These are phyloP conservation scores for Trichoderma atroviride DNA, from an alignment of 2,329 filamentous ascomycete genomes.

Conservation along the genomic window DNA sequence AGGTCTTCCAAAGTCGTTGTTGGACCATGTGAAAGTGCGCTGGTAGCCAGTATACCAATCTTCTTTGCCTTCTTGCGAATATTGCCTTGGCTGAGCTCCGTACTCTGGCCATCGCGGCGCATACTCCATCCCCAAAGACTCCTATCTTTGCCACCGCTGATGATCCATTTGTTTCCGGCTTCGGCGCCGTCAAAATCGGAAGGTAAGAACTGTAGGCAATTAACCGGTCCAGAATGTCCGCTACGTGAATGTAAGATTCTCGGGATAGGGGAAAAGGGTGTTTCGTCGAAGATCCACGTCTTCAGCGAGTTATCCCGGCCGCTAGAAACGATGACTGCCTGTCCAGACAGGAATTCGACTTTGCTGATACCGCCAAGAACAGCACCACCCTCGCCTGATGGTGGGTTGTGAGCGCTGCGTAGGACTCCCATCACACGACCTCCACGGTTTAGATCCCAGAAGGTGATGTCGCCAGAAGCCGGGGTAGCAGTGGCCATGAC, in stretches of 20 bases:
- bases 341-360: constrained; percentile 84
- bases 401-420: constrained; percentile 83
- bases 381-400: constrained; percentile 55
- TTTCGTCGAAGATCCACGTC: constrained; percentile 95
- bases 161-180: constrained; percentile 86
- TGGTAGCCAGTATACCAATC: constrained; percentile 67
- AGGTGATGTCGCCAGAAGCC: constrained; percentile 82
- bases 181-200: constrained; percentile 88
- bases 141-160: constrained; percentile 85
- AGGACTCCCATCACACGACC: constrained; percentile 85
- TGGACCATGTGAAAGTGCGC: constrained; percentile 59
- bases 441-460: constrained; percentile 94
- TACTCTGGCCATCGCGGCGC: constrained; percentile 89
- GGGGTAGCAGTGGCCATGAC: constrained; percentile 90
- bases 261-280: constrained; percentile 84
- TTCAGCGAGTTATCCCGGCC: constrained; percentile 92
- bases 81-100: constrained; percentile 88
- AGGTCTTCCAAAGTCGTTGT: constrained; percentile 71
- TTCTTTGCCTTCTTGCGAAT: constrained; percentile 90
- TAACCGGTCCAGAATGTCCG: constrained; percentile 86
- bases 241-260: constrained; percentile 82
- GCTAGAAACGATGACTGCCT: constrained; percentile 86
- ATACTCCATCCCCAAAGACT: constrained; percentile 97
- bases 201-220: constrained; percentile 80
- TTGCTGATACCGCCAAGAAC: constrained; percentile 80